Percentiles rank a stretch among this genome's conserved stretches.
phyloP scores from a whole-genome alignment of 2,329 filamentous ascomycete species.

The Teratosphaeria zuluensis region DNA sequence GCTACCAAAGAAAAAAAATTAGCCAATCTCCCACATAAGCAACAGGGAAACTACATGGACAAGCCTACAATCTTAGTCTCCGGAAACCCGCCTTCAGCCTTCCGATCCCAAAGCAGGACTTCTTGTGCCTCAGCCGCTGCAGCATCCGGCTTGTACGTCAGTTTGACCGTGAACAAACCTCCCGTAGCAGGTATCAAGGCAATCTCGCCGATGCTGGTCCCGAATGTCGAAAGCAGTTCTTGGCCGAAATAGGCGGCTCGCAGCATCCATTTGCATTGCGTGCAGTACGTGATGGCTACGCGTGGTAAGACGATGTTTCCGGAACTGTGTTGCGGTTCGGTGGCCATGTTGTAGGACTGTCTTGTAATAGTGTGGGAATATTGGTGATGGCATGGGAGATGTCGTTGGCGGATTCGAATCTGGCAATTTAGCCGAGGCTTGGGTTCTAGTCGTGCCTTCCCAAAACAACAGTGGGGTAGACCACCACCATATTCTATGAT shows the following conservation, averaged over 20 bases:
- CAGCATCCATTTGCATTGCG: conserved; percentile 35
- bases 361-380: neutral
- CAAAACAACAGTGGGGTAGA: neutral
- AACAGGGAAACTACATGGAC: neutral
- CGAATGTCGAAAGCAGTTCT: conserved; percentile 90
- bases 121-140: conserved; percentile 25
- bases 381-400: neutral
- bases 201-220: conserved; percentile 72
- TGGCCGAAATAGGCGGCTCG: conserved; percentile 64
- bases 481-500: too few relatives aligned
- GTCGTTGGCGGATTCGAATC: neutral
- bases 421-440: neutral
- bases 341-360: neutral
- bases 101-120: conserved; percentile 76
- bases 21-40: neutral
- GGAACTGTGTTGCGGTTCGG: neutral
- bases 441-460: neutral
- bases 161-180: conserved; percentile 68
- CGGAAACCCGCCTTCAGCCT: conserved; percentile 79
- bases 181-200: conserved; percentile 77
- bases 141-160: conserved; percentile 33
- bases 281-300: conserved; percentile 84
- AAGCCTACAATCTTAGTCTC: conserved; percentile 61
- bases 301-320: conserved; percentile 46
- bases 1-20: conserved; percentile 28